Conservation (phyloP, 2,329 filamentous ascomycete genomes). For the Metarhizium robertsii region DNA sequence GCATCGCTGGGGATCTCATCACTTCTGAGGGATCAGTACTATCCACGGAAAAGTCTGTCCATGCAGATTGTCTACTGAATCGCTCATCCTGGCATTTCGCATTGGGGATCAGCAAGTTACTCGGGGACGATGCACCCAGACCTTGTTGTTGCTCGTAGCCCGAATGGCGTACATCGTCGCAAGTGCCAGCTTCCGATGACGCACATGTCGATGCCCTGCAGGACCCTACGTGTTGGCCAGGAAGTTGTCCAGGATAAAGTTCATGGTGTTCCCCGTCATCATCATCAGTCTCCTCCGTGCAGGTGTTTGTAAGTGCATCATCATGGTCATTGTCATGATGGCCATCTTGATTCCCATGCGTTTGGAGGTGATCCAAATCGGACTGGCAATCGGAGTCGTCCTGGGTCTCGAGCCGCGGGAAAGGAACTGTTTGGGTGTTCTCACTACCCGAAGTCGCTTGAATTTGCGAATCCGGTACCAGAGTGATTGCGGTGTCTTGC, state of each 20-base stretch:
- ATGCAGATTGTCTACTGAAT: conserved; percentile 46
- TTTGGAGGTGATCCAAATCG: conserved; percentile 20
- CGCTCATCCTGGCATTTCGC: conserved; percentile 34
- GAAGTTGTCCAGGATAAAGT: conserved; percentile 18
- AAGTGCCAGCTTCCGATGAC: conserved; percentile 24
- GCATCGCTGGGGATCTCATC: conserved; percentile 19
- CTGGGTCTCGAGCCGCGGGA: conserved; percentile 24
- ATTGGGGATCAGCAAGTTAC: conserved; percentile 38
- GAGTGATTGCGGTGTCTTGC: conserved; percentile 38
- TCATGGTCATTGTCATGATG: conserved; percentile 16
- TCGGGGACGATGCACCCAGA: conserved; percentile 26
- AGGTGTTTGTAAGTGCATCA: conserved; percentile 24
- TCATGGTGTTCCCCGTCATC: conserved; percentile 16
- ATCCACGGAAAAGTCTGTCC: conserved; percentile 51
- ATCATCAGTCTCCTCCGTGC: conserved; percentile 25
- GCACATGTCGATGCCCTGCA: conserved; percentile 30
- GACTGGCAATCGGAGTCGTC: conserved; percentile 31
- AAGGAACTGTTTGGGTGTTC: conserved; percentile 17
- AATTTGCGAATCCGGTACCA: conserved; percentile 32
- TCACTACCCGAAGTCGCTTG: conserved; percentile 4
- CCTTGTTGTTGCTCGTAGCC: conserved; percentile 16
- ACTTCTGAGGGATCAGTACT: conserved; percentile 34
- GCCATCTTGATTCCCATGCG: conserved; percentile 11
- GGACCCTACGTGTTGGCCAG: conserved; percentile 21
- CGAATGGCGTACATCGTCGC: conserved; percentile 18